Conservation (phyloP, 352 stramenopile genomes). For the Pythium myriotylum region DNA sequence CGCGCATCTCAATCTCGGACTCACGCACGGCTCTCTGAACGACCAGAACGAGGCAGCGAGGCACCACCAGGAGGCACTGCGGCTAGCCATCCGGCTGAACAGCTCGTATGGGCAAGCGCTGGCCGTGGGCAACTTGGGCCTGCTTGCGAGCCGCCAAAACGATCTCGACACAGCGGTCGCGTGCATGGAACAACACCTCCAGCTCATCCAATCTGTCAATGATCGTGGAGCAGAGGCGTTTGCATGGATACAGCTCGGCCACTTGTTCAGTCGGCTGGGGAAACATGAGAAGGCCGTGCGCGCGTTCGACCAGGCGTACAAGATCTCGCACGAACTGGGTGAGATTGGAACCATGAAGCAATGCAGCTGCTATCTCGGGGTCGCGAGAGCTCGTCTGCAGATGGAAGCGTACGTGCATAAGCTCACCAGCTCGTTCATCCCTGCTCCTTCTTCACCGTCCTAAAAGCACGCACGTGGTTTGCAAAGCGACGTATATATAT, state of each 20-base stretch:
- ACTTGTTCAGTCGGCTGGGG: conserved; percentile 59
- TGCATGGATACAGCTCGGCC: conserved; percentile 85
- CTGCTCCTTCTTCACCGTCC: neutral
- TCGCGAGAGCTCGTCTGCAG: conserved; percentile 67
- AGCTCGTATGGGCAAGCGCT: conserved; percentile 86
- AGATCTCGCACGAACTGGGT: conserved; percentile 67
- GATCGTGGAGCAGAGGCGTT: conserved; percentile 79
- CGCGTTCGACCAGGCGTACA: conserved; percentile 81
- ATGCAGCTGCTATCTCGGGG: conserved; percentile 79
- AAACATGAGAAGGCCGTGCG: conserved; percentile 73
- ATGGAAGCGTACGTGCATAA: conserved; percentile 62
- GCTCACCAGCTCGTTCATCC: conserved; percentile 35
- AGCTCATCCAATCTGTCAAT: conserved; percentile 86
- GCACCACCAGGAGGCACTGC: conserved; percentile 87
- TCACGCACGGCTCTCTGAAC: conserved; percentile 72
- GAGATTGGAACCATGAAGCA: conserved; percentile 73
- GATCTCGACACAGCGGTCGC: conserved; percentile 76
- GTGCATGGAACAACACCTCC: conserved; percentile 90
- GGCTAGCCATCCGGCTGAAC: conserved; percentile 83
- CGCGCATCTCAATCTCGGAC: conserved; percentile 83
- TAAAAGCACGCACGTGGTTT: neutral
- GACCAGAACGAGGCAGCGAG: conserved; percentile 71
- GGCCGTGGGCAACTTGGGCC: conserved; percentile 85
- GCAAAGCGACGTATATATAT: neutral
- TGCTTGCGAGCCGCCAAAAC: conserved; percentile 83